Base-by-base conservation (phyloP, 148 eudicot genomes). In the Talinum fruticosum region DNA sequence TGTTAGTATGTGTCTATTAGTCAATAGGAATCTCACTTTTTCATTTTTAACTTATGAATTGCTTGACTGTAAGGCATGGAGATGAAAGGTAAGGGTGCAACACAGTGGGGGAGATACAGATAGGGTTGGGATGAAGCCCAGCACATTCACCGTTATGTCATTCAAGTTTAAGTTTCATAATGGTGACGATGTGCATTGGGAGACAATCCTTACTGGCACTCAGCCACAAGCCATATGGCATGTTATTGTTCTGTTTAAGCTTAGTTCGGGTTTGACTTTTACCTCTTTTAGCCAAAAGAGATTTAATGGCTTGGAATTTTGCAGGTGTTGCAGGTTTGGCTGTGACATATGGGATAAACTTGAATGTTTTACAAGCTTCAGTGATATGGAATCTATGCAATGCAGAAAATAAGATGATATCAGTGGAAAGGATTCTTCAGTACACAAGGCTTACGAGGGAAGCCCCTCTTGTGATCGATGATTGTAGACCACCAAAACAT, bases 271-370 rank as follows among this genome's bases (percentile, higher is more conserved):
- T 41, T 10, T 41, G 47, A 8, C 5, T 51, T 51, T 15, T 51
- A 23, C n/a, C 18, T 51, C 26, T 24, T 59, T 24, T 59, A n/a
- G 64, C 26, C 0, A 13, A 28, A 6, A 6, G 10, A 59, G 10
- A 36, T 70, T 37, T 37, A n/a, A 6, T 71, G 62, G 47, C 74
- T 37, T 28, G 24, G 28, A 47, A 64, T 69, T 73, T 74, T 81
- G 79, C 93, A 96, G 99, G 99, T 84, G 91, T 96, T 83, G 99
- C 99, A 28, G 99, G 99, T 35, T 79, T 96, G 79, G 97, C 99
- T 2, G 98, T 96, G 30, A 91, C 99, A 44, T 96, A 96, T 80
- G 99, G 99, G 21, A 96, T 96, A 37, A 96, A 91, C 77, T 86
- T 96, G 82, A 96, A 96, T 81, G 95, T 93, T 24, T 79, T 75